Conservation (phyloP, 2,329 filamentous ascomycete species). For the Beauveria sp. region DNA sequence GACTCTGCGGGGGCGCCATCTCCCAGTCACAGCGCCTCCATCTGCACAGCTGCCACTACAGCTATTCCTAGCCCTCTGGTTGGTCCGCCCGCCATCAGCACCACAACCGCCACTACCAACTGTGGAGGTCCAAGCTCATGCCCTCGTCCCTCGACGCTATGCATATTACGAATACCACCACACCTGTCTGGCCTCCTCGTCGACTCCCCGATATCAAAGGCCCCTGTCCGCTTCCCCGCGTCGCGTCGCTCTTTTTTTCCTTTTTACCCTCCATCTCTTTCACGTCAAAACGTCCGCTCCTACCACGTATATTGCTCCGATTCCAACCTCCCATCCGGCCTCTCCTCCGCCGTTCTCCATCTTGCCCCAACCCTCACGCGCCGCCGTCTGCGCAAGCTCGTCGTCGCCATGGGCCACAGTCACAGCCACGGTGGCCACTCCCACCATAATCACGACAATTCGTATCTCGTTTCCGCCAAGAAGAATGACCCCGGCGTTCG, state of each 20-base stretch:
- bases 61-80: not conserved
- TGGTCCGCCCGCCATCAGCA: not conserved
- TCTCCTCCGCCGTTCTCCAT: constrained; percentile 12
- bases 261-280: not conserved
- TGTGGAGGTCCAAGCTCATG: not conserved
- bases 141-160: not conserved
- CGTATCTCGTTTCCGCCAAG: constrained; percentile 84
- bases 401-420: constrained; percentile 23
- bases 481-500: constrained; percentile 62
- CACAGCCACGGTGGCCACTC: constrained; percentile 27
- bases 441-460: constrained; percentile 84
- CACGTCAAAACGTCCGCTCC: not conserved
- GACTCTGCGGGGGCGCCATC: not conserved
- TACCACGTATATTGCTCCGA: constrained; percentile 6
- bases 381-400: constrained; percentile 8
- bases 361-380: constrained; percentile 17
- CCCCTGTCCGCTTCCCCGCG: not conserved
- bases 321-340: not conserved
- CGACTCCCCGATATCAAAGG: not conserved
- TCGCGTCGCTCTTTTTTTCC: not conserved
- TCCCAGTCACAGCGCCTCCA: not conserved
- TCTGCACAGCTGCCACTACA: not conserved
- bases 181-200: not conserved
- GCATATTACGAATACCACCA: constrained; percentile 2
- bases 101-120: not conserved